Evolutionary conservation across 1,284 basidiomycete species (phyloP), one percentile per base, ranked within the genome.

Genomic region (Cryptococcus maquisensis): DNA sequence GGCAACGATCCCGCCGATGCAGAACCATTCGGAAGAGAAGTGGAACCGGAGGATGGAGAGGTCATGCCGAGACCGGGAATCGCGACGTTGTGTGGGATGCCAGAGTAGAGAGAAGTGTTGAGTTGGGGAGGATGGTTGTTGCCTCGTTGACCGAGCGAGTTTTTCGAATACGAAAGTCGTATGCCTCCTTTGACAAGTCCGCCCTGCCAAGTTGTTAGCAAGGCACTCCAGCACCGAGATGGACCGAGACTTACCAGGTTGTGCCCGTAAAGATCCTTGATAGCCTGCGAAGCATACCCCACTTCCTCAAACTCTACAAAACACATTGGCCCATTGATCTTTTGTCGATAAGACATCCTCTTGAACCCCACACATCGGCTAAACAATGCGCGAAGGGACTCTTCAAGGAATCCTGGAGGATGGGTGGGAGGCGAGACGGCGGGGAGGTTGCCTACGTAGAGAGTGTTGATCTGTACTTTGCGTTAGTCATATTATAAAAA

Each of bases 301-400:
- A 97, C 91, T 71, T 93, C 91, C 60, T 95, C 90, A 65, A 97
- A 98, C 86, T 93, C 90, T 47, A 93, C 90, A 73, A 97, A 96
- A 75, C 93, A 97, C 94, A 96, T 96, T 4, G 93, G 92, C 1
- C 93, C 91, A 64, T 93, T 94, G 69, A 83, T 88, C 80, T 98
- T 98, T 72, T 95, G 90, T 55, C 92, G 82, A 80, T 93, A 98
- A 66, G 87, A 93, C 63, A 98, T 82, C 67, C 94, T 88, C 54
- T 90, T 86, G 77, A 86, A 98, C 4, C 94, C 94, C 1, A 83
- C 82, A 41, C 86, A 86, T 37, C 81, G 81, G 40, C 82, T 80
- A 73, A 98, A 98, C 45, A 95, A 78, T 37, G 84, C 84, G 55
- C 90, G 82, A 16, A 98, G 80, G 45, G 84, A 85, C 52, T 91